These are phyloP conservation scores for Linnemannia schmuckeri DNA, from an alignment of 192 early-diverging fungal genomes.

Conservation along the genomic window DNA sequence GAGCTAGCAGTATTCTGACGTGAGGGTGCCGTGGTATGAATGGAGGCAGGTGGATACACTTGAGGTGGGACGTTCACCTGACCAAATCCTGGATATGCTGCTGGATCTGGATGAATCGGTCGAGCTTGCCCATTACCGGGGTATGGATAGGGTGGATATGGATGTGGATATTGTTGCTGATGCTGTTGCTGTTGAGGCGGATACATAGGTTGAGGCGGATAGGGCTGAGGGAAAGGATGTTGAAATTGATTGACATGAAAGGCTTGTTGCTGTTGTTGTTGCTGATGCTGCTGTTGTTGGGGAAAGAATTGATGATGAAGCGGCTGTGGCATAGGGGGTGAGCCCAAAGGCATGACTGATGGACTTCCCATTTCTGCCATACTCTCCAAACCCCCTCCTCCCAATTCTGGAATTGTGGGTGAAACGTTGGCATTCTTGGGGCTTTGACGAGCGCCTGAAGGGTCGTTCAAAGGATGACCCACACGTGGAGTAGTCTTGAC, in stretches of 20 bases:
- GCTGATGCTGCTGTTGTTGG: neutral
- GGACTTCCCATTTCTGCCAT: constrained; percentile 25
- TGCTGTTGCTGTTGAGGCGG: neutral
- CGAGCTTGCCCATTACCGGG: neutral
- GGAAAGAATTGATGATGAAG: neutral
- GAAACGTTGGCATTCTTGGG: neutral
- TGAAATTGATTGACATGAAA: neutral
- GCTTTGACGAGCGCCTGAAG: neutral
- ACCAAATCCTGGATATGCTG: neutral
- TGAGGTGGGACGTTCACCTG: neutral
- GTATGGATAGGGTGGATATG: constrained; percentile 5
- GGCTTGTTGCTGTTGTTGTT: neutral
- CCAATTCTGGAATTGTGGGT: constrained; percentile 11
- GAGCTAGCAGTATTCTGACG: neutral
- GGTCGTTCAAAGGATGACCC: neutral
- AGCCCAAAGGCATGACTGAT: neutral
- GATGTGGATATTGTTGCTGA: constrained; percentile 19
- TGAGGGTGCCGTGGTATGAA: neutral
- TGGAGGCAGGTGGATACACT: neutral
- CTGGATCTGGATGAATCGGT: neutral
- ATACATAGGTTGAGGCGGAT: constrained; percentile 1
- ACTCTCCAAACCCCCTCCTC: neutral
- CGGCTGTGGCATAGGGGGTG: neutral
- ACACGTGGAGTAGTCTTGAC: neutral
- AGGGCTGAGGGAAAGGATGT: neutral